Evolutionary conservation across 2,329 filamentous ascomycete species (phyloP), one percentile per base, ranked within the genome.

Genomic region (Nemania serpens): DNA sequence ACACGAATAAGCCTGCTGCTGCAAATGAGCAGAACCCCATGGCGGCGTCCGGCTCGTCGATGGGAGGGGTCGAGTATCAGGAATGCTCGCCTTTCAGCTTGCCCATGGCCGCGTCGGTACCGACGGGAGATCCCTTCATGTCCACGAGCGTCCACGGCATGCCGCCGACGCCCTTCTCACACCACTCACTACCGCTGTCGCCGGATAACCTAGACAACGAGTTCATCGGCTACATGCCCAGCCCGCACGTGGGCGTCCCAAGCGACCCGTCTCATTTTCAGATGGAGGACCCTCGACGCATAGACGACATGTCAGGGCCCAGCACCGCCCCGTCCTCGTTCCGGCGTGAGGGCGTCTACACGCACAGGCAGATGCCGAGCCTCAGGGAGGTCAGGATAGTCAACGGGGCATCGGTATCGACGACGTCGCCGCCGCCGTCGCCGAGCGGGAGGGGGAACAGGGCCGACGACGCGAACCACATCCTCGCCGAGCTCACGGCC

Each of bases 401-500:
- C 15, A 68, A 66, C 47, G 64, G 61, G 2, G 57, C 65, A 5
- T 62, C 66, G 1, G 57, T 59, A 22, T 48, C 63, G 10, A 55
- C 61, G 11, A 58, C 63, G 7, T 56, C 66, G 33, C 63, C 63
- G 46, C 58, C 63, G 11, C 51, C 65, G 15, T 61, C 64, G 34
- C 65, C 65, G 2, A 60, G 42, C n/a, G 54, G 59, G 7, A 48
- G 60, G 47, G 47, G 56, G 1, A 42, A 52, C 7, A 33, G 55
- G 15, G 53, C 56, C 42, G 66, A 68, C 25, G 66, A 66, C 43
- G 62, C 63, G 10, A 67, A 66, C 47, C 62, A 67, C 34, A 63
- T 68, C 33, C 59, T 67, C 18, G 65, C 66, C 20, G 66, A 68
- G 58, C 53, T 68, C n/a, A 68, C 66, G 18, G 51, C 63, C 20